Conservation (phyloP, 805 yeast genomes). For the Lachancea sp. region DNA sequence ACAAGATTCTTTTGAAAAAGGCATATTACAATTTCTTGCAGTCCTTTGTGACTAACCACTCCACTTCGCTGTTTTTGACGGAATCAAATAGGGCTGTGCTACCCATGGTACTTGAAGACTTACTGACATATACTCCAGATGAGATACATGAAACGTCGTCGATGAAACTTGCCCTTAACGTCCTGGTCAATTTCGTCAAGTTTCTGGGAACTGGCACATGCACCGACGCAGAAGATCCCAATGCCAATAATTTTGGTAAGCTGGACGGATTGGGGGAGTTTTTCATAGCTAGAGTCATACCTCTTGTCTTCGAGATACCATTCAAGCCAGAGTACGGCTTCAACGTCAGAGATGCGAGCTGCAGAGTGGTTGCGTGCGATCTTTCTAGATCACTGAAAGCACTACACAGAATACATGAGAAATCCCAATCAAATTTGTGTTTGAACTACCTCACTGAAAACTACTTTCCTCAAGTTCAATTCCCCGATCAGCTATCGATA, state of each 20-base stretch:
- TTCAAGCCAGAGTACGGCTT: conserved; percentile 56
- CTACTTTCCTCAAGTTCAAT: conserved; percentile 46
- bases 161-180: conserved; percentile 63
- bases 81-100: conserved; percentile 56
- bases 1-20: conserved; percentile 58
- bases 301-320: conserved; percentile 72
- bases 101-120: conserved; percentile 52
- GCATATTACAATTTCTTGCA: conserved; percentile 64
- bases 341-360: conserved; percentile 72
- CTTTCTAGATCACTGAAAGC: conserved; percentile 62
- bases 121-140: conserved; percentile 55
- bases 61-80: conserved; percentile 68
- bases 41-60: conserved; percentile 67
- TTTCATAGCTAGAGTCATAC: conserved; percentile 60
- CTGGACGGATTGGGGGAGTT: conserved; percentile 68
- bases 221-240: conserved; percentile 51
- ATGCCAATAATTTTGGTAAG: conserved; percentile 38
- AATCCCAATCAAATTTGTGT: conserved; percentile 23
- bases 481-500: conserved; percentile 52
- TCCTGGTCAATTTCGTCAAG: conserved; percentile 55
- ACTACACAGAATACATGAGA: conserved; percentile 38
- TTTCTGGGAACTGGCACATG: conserved; percentile 66
- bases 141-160: conserved; percentile 57
- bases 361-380: conserved; percentile 67
- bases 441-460: conserved; percentile 46